phyloP scores from a whole-genome alignment of 208 protist species.

The Lotmaria passim region DNA sequence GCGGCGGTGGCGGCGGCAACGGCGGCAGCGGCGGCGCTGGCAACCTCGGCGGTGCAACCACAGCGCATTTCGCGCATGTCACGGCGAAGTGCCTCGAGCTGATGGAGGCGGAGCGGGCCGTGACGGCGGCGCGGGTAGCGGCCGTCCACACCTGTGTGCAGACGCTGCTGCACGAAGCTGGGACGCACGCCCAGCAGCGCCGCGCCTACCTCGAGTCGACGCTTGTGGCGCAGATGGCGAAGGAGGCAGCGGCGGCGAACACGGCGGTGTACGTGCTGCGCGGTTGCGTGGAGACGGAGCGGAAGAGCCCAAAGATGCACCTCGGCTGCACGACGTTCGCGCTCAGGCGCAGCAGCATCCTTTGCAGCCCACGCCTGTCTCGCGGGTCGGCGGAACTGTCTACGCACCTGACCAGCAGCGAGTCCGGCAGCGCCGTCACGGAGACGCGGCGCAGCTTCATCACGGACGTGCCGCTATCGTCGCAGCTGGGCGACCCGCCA shows the following conservation, averaged over 20 bases:
- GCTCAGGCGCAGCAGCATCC: constrained; percentile 13
- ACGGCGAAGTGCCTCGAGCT: constrained; percentile 37
- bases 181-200: constrained; percentile 33
- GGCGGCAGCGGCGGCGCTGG: background rate
- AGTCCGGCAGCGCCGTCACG: background rate
- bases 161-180: constrained; percentile 33
- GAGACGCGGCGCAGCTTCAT: constrained; percentile 56
- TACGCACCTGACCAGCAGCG: background rate
- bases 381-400: background rate
- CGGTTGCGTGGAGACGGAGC: constrained; percentile 78
- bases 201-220: constrained; percentile 32
- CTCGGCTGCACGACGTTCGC: constrained; percentile 86
- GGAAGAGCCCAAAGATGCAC: constrained; percentile 62
- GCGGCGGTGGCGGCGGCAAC: constrained; percentile 11
- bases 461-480: constrained; percentile 69
- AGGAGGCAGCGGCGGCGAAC: constrained; percentile 76
- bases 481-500: constrained; percentile 26
- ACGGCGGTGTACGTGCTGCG: constrained; percentile 84
- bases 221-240: constrained; percentile 42
- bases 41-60: constrained; percentile 3
- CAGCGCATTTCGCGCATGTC: constrained; percentile 18
- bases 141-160: constrained; percentile 22
- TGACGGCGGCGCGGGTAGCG: constrained; percentile 15
- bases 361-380: background rate
- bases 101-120: constrained; percentile 31